Base-by-base conservation (phyloP, 306 rosid species). In the Cercis canadensis region DNA sequence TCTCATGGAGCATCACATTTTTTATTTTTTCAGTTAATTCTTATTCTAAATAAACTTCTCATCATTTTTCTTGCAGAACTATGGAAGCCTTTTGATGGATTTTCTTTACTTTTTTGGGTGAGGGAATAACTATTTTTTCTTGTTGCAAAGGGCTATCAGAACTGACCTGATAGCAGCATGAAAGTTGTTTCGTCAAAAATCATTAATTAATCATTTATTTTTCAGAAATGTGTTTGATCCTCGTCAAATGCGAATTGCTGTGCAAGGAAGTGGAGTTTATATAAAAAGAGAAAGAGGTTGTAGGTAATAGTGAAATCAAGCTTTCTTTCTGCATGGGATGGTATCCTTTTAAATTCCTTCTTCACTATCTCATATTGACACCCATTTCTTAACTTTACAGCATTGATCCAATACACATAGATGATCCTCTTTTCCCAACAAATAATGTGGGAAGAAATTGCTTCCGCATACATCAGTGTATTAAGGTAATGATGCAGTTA, bases 361-460 rank as follows among this genome's bases (percentile, higher is more conserved):
- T 21, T 36, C 52, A 39, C 54, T 68, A 65, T 37, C 73, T 57
- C 47, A 21, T 77, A 9, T 69, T 69, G 55, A 43, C 47, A 66
- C 57, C 72, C 50, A 70, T 52, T 65, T 17, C 74, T 66, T 83
- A 16, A 65, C 68, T 46, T 74, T 75, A 86, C 77, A 93, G 98
- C 79, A 93, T 93, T 45, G 98, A 93, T 86, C 98, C 98, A 60
- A 84, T 93, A 70, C 98, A 93, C 77, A 83, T 93, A 17, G 98
- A 90, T 78, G 98, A 93, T 81, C 98, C 98, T 57, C 94, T 93
- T 75, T 93, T 75, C 36, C 94, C 96, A 54, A 84, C 85, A 67
- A 90, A 93, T 80, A 93, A 93, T 57, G 98, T 93, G 60, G 98
- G 98, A 70, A 83, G 97, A 79, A 93, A 93, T 88, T 93, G 98